Evolutionary conservation across 306 rosid genomes (phyloP).

Genomic region (Cucurbita pepo): DNA sequence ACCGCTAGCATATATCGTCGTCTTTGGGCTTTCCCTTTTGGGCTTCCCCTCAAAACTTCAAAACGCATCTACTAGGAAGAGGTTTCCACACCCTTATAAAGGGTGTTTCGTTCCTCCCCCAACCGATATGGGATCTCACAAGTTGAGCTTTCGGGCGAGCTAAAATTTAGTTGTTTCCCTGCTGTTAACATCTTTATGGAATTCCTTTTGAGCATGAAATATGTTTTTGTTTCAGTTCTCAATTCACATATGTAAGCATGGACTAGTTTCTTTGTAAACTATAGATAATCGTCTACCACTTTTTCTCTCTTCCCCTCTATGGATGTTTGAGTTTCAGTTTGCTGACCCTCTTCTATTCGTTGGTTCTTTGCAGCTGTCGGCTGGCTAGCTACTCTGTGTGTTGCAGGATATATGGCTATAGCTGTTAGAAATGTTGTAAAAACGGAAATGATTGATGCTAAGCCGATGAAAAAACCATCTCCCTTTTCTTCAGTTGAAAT

Average conservation of each 20-base stretch:
- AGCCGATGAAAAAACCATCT: conserved; percentile 77
- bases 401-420: conserved; percentile 79
- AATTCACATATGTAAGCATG: background rate
- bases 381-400: conserved; percentile 80
- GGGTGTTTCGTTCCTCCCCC: too few relatives aligned
- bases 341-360: conserved; percentile 5
- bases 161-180: too few relatives aligned
- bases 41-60: too few relatives aligned
- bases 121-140: too few relatives aligned
- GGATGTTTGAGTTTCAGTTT: background rate
- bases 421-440: conserved; percentile 72
- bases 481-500: conserved; percentile 65
- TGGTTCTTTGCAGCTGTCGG: conserved; percentile 56
- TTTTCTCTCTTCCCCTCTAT: background rate
- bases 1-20: too few relatives aligned
- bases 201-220: background rate
- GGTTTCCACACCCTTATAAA: too few relatives aligned
- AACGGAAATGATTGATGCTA: conserved; percentile 72
- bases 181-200: background rate
- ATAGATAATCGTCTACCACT: background rate
- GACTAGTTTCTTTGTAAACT: background rate
- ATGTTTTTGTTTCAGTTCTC: background rate
- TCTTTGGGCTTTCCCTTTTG: too few relatives aligned
- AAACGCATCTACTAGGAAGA: too few relatives aligned
- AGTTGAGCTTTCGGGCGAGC: too few relatives aligned